Evolutionary conservation across 2,329 filamentous ascomycete genomes (phyloP).

Genomic region (Alternaria sp.): DNA sequence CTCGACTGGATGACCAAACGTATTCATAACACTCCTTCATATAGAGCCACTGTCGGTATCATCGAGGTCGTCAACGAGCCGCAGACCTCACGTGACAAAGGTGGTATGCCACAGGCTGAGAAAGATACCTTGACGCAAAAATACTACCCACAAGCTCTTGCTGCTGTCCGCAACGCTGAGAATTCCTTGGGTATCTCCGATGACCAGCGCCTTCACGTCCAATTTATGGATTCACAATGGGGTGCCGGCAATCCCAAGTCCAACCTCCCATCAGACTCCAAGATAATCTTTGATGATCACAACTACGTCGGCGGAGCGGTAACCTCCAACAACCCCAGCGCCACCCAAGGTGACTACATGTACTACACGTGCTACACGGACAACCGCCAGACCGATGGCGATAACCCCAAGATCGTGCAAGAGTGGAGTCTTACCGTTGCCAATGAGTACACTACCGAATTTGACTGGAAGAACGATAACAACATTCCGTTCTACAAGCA

Average conservation of each 20-base stretch:
- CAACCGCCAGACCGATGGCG: conserved; percentile 51
- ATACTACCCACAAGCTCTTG: conserved; percentile 61
- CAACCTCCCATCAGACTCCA: conserved; percentile 54
- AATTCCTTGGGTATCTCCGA: conserved; percentile 52
- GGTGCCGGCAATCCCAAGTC: conserved; percentile 63
- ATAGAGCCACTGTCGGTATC: conserved; percentile 63
- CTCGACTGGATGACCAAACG: conserved; percentile 64
- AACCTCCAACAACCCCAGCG: conserved; percentile 30
- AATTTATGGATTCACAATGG: conserved; percentile 64
- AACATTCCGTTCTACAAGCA: conserved; percentile 61
- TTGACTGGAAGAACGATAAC: conserved; percentile 44
- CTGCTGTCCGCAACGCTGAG: conserved; percentile 60
- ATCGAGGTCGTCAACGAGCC: conserved; percentile 68
- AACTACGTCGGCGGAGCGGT: conserved; percentile 61
- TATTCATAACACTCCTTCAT: conserved; percentile 60
- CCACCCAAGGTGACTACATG: conserved; percentile 60
- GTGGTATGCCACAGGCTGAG: conserved; percentile 25
- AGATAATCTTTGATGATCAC: conserved; percentile 66
- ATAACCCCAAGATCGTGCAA: conserved; percentile 62
- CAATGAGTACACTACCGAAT: conserved; percentile 58
- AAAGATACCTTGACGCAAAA: conserved; percentile 35
- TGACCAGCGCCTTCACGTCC: conserved; percentile 62
- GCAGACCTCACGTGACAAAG: conserved; percentile 31
- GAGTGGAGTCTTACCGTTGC: conserved; percentile 66
- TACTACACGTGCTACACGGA: conserved; percentile 57